A percentile compares a stretch with the other conserved stretches of the same genome.
Evolutionary conservation across 2,329 filamentous ascomycete species (phyloP).

Genomic region (Paracorniculantispora psalliotae): DNA sequence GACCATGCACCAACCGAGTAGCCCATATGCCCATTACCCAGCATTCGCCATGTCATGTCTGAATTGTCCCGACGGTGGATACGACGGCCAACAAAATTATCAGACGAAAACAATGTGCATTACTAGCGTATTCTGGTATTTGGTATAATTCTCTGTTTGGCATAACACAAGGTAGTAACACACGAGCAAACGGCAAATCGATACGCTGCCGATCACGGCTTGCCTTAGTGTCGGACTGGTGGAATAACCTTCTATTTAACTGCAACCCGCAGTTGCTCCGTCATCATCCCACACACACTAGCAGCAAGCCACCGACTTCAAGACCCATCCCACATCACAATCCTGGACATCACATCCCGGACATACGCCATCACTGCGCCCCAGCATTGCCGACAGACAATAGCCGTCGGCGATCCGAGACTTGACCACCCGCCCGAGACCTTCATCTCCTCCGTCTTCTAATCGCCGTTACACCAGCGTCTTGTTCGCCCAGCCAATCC

Average conservation of each 20-base stretch:
- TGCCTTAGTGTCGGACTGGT: neutral
- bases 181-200: too few relatives aligned
- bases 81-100: too few relatives aligned
- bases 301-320: neutral
- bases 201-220: neutral
- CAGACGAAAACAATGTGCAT: neutral
- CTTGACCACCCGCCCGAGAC: neutral
- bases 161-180: too few relatives aligned
- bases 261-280: neutral
- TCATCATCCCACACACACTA: neutral
- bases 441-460: neutral
- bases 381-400: too few relatives aligned
- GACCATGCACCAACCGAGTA: neutral
- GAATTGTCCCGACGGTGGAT: neutral
- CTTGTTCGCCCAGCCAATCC: constrained; percentile 13
- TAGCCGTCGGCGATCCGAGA: too few relatives aligned
- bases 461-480: neutral
- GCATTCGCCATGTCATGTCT: neutral
- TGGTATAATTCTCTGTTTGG: too few relatives aligned
- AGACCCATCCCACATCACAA: neutral
- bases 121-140: too few relatives aligned
- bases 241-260: constrained; percentile 4
- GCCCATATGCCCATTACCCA: neutral
- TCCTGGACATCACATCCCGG: too few relatives aligned
- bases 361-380: too few relatives aligned